Percentiles rank a stretch among this genome's conserved stretches.
These are phyloP conservation scores for Cephaloascus fragrans DNA, from an alignment of 805 yeast genomes.

Conservation along the genomic window DNA sequence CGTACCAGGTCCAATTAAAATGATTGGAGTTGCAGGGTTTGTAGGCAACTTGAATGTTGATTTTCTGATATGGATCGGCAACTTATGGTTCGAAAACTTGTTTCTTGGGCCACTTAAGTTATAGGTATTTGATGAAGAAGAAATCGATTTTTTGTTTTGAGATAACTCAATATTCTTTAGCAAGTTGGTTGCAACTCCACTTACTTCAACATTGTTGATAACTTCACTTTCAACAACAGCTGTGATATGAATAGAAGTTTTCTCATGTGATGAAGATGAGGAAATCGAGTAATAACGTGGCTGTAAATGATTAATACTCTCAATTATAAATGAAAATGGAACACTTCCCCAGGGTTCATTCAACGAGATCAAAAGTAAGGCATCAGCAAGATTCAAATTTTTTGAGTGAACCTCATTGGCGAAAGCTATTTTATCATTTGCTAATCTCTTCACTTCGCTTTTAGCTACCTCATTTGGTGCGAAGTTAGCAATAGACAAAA, in stretches of 20 bases:
- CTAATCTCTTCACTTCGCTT: slow-evolving; percentile 38
- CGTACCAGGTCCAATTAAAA: slow-evolving; percentile 96
- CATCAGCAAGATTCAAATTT: slow-evolving; percentile 68
- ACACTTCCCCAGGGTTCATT: slow-evolving; percentile 65
- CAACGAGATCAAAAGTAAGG: slow-evolving; percentile 48
- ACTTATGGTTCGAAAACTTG: slow-evolving; percentile 39
- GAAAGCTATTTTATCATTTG: slow-evolving; percentile 61
- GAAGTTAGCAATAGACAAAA: slow-evolving; percentile 64
- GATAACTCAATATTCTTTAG: slow-evolving; percentile 59
- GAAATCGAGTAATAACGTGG: slow-evolving; percentile 97
- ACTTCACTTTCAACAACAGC: slow-evolving; percentile 77
- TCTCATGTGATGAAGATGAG: slow-evolving; percentile 74
- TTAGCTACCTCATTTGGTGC: slow-evolving; percentile 63
- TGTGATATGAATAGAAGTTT: slow-evolving; percentile 69
- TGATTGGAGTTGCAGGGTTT: slow-evolving; percentile 72
- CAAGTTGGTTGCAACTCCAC: slow-evolving; percentile 90
- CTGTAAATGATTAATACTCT: slow-evolving; percentile 70
- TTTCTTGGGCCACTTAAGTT: slow-evolving; percentile 80
- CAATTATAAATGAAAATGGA: slow-evolving; percentile 80
- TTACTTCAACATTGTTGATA: slow-evolving; percentile 17
- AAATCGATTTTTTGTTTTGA: slow-evolving; percentile 39
- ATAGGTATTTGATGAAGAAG: too few species aligned
- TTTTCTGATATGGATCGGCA: slow-evolving; percentile 90
- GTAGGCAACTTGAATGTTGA: slow-evolving; percentile 91
- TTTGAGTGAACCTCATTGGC: slow-evolving; percentile 53